phyloP scores from a whole-genome alignment of 306 rosid genomes.

The Dalbergia cultrata region DNA sequence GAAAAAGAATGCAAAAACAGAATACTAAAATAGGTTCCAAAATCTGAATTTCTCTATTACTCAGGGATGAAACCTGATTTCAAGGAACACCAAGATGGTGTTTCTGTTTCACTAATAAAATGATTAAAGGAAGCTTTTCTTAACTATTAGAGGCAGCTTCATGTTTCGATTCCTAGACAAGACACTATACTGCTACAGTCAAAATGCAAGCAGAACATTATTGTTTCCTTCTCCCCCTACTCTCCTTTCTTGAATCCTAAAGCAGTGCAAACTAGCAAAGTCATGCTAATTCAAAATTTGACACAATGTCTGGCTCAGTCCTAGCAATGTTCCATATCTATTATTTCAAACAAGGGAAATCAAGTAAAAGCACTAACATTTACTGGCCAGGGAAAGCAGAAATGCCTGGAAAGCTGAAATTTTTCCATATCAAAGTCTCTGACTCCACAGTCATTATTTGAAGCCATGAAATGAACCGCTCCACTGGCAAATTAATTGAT shows the following conservation, averaged over 20 bases:
- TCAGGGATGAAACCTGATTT: neutral
- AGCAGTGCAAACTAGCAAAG: slow-evolving; percentile 9
- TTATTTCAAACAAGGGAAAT: slow-evolving; percentile 28
- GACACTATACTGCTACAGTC: too few species aligned
- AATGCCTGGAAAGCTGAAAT: slow-evolving; percentile 84
- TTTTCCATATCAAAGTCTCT: slow-evolving; percentile 91
- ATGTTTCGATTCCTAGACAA: neutral
- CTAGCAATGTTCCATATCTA: slow-evolving; percentile 2
- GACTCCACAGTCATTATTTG: slow-evolving; percentile 84
- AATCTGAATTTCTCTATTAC: neutral
- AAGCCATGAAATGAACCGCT: slow-evolving; percentile 89
- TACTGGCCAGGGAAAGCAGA: slow-evolving; percentile 85
- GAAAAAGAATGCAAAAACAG: neutral
- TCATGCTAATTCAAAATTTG: neutral
- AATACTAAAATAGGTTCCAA: neutral
- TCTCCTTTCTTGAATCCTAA: slow-evolving; percentile 24
- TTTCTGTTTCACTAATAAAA: neutral
- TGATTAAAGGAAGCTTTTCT: neutral
- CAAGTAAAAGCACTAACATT: slow-evolving; percentile 63
- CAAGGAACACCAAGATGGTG: neutral
- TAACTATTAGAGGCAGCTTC: neutral
- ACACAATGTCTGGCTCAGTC: neutral
- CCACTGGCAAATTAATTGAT: slow-evolving; percentile 63
- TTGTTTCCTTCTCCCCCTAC: neutral
- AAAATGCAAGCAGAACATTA: too few species aligned